A percentile compares a stretch with the other conserved stretches of the same genome.
Evolutionary conservation across 2,329 filamentous ascomycete genomes (phyloP).

Genomic region (Aspergillus terreus): DNA sequence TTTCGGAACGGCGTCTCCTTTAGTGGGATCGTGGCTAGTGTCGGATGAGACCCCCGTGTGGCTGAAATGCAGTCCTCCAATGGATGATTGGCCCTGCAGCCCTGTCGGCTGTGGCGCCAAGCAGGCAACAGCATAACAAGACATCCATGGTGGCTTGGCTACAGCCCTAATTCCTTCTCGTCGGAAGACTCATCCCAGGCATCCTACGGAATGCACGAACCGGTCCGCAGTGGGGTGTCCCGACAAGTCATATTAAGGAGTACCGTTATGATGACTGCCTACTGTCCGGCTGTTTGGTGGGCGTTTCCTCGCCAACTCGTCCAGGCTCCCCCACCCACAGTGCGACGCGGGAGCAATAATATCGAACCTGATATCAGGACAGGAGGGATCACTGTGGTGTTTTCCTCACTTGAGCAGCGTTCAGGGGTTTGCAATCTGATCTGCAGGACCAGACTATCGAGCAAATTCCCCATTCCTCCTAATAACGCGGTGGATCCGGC

Average conservation of each 20-base stretch:
- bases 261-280: not conserved
- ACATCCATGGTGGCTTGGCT: not conserved
- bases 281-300: not conserved
- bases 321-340: too few relatives aligned
- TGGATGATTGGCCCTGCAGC: not conserved
- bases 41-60: not conserved
- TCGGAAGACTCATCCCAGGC: too few relatives aligned
- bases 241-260: not conserved
- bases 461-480: constrained; percentile 1
- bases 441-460: not conserved
- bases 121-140: not conserved
- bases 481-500: constrained; percentile 14
- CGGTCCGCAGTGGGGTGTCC: not conserved
- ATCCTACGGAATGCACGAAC: not conserved
- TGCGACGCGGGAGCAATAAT: too few relatives aligned
- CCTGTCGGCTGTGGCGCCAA: not conserved
- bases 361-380: too few relatives aligned
- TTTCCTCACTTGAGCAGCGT: too few relatives aligned
- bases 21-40: not conserved
- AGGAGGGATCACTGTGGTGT: too few relatives aligned
- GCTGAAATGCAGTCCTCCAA: not conserved
- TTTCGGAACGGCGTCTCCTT: not conserved
- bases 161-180: not conserved
- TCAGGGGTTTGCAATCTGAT: not conserved
- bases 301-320: not conserved